These are phyloP conservation scores for Scytalidium sp. DNA, from an alignment of 2,329 filamentous ascomycete genomes.

Conservation along the genomic window DNA sequence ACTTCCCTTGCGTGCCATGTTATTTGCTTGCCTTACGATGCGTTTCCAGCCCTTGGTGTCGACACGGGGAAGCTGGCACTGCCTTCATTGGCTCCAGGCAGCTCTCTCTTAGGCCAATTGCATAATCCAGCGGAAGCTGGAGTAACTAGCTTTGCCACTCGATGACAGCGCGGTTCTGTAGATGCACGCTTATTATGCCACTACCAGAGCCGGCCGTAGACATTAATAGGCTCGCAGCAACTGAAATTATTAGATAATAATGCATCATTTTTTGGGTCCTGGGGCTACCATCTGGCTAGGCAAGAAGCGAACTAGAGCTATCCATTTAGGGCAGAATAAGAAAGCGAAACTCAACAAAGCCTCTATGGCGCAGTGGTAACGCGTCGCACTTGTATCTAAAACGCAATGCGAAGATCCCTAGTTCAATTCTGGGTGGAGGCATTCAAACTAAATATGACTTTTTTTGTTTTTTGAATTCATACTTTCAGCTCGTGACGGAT, in stretches of 20 bases:
- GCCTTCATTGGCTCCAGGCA: not conserved
- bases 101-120: not conserved
- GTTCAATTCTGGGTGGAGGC: slow-evolving; percentile 16
- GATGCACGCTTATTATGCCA: not conserved
- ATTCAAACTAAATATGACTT: slow-evolving; percentile 2
- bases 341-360: too few species aligned
- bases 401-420: slow-evolving; percentile 14
- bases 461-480: too few species aligned
- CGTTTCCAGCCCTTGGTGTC: not conserved
- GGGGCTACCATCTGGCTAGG: too few species aligned
- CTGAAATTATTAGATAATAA: too few species aligned
- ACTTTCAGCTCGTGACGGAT: too few species aligned
- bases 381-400: slow-evolving; percentile 15
- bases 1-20: too few species aligned
- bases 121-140: too few species aligned
- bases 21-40: not conserved
- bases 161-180: not conserved
- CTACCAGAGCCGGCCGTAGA: too few species aligned
- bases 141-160: not conserved
- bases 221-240: too few species aligned
- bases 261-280: too few species aligned
- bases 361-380: slow-evolving; percentile 16
- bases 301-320: too few species aligned
- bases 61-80: not conserved
- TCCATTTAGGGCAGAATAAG: too few species aligned